phyloP scores from a whole-genome alignment of 176 grass and related monocot species.

The Urochloa ruziziensis region DNA sequence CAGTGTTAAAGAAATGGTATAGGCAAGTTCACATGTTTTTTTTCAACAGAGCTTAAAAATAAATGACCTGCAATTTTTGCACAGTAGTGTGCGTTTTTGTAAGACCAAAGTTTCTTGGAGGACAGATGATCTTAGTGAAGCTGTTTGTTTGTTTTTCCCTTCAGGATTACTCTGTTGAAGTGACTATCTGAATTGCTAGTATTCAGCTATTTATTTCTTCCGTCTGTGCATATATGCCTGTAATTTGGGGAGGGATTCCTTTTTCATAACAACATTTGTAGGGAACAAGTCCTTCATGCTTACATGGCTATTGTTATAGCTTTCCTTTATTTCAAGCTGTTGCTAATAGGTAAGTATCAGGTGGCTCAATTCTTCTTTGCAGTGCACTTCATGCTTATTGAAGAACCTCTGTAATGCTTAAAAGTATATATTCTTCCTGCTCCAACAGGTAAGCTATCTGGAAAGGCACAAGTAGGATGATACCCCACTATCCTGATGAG shows the following conservation, averaged over 20 bases:
- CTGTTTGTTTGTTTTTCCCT: not conserved
- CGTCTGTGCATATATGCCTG: not conserved
- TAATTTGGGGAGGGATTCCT: not conserved
- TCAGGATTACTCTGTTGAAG: not conserved
- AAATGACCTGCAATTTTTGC: not conserved
- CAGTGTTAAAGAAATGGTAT: not conserved
- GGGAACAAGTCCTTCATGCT: constrained; percentile 12
- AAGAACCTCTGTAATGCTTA: not conserved
- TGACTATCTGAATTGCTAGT: not conserved
- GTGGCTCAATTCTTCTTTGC: not conserved
- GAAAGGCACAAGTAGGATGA: not conserved
- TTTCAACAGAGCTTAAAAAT: constrained; percentile 6
- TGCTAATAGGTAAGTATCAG: constrained; percentile 12
- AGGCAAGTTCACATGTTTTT: not conserved
- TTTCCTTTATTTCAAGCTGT: not conserved
- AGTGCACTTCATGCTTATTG: not conserved
- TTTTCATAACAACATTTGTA: constrained; percentile 6
- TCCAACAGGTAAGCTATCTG: constrained; percentile 4
- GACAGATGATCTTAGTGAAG: constrained; percentile 15
- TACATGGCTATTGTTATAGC: not conserved
- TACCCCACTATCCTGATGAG: not conserved
- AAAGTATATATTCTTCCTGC: constrained; percentile 8
- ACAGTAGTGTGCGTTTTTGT: not conserved
- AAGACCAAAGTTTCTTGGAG: not conserved
- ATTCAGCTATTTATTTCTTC: not conserved